Base-by-base conservation (phyloP, 2,329 filamentous ascomycete genomes). In the Aspergillus flavus region DNA sequence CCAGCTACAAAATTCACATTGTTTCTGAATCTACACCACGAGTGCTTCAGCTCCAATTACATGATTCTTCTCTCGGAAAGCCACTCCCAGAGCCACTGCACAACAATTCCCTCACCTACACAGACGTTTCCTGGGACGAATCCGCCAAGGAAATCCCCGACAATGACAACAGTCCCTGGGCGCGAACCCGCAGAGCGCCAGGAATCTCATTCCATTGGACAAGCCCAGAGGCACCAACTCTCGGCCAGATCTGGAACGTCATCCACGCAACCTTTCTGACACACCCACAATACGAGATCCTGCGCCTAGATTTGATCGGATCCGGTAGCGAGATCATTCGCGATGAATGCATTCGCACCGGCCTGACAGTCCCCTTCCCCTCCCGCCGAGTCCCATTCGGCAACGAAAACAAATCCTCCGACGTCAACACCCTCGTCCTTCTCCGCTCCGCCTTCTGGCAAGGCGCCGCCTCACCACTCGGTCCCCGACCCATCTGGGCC, bases 401-500 rank as follows among this genome's bases (percentile, higher is more conserved):
- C n/a, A 67, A 62, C 26, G 66, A 70, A 6, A 66, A 59, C 53
- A 61, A 67, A 23, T 52, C 69, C 26, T 68, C 68, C 6, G 61
- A 68, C 16, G 28, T 46, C 80, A 7, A 75, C 67, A 50, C 75
- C 71, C 66, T 80, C 71, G 67, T 88, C 30, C 72, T 87, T 53
- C 77, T 86, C 2, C 80, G 85, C 61, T 80, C 81, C 50, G 78
- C 87, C 39, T 91, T 91, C 80, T 91, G 89, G 88, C 89, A 91
- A 71, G 89, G 89, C 53, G 89, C 89, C 34, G 88, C 85, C 21
- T 89, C 88, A 1, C 89, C 89, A 7, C 85, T 90, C 61, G 89
- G 89, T 12, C 80, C 87, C 53, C 87, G 87, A 26, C 83, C 88
- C 2, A 82, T 84, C 63, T 90, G 89, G 89, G 81, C 83, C 7